Base-by-base conservation (phyloP, 108 stramenopile species). In the Pelagomonas calceolata region DNA sequence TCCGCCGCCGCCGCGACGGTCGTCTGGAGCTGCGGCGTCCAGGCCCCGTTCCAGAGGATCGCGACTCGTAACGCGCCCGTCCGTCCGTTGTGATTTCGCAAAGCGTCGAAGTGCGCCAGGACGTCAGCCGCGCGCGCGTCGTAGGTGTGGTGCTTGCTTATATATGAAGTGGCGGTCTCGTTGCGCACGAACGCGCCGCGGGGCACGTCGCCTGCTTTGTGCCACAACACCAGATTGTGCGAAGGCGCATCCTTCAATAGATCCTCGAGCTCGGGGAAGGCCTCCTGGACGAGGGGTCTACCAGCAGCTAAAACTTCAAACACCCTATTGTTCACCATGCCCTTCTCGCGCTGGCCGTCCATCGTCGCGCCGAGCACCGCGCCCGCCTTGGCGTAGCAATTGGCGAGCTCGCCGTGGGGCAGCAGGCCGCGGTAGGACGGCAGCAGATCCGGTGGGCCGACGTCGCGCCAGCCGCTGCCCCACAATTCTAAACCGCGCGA, bases 321-420 rank as follows among this genome's bases (percentile, higher is more conserved):
- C 3, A 81, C 74, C 26, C 81, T 76, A 45, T 81, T 81, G 63
- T 81, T 81, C 63, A 81, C 73, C 81, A 80, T 81, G 72, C 77
- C 79, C 34, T 34, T 37, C 39, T 69, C 67, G n/a, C 79, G 73
- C 79, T 81, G 81, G 65, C 67, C 73, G 21, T 79, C 75, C 65
- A 78, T 77, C 17, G 81, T 81, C 18, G 69, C 74, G 3, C 75
- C 81, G 43, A 81, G 18, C 34, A 81, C 81, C 7, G 72, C 79
- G 5, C 73, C 31, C 34, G 81, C 79, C 4, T 9, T 46, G 43
- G 72, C 76, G 68, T 81, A 81, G 34, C 73, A 76, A 15, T 5
- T 18, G 0, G 76, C 79, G 66, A 81, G 51, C 21, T 33, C 77
- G 44, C 68, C 44, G 16, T 76, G 68, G 17, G 79, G 76, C 36